These are phyloP conservation scores for Hygrophorus pudorinus DNA, from an alignment of 768 basidiomycete species.

Conservation along the genomic window DNA sequence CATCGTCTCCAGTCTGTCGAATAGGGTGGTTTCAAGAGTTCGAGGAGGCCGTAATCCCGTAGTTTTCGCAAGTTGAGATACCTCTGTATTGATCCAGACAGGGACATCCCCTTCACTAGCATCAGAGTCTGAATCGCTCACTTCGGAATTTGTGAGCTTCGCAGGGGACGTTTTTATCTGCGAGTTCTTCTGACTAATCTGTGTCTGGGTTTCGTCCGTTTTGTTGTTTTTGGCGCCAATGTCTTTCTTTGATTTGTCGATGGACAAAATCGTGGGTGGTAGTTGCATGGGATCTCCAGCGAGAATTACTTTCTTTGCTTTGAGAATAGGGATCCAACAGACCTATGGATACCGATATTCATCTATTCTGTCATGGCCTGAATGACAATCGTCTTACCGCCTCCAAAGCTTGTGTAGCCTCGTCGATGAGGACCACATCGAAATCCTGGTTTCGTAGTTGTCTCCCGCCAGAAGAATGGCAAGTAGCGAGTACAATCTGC, in stretches of 20 bases:
- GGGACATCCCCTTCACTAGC: slow-evolving; percentile 4
- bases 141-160: slow-evolving; percentile 2
- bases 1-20: slow-evolving; percentile 84
- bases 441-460: slow-evolving; percentile 72
- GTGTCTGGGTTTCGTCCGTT: slow-evolving; percentile 3
- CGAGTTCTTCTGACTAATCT: slow-evolving; percentile 10
- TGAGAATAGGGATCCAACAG: slow-evolving; percentile 95
- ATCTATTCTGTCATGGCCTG: too few relatives aligned
- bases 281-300: slow-evolving; percentile 96
- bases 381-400: slow-evolving; percentile 42
- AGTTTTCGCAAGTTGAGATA: background rate
- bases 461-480: slow-evolving; percentile 84
- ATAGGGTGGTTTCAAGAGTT: slow-evolving; percentile 81
- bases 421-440: slow-evolving; percentile 93
- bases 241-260: slow-evolving; percentile 32
- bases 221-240: slow-evolving; percentile 12
- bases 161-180: slow-evolving; percentile 3
- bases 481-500: slow-evolving; percentile 88
- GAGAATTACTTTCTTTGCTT: slow-evolving; percentile 79
- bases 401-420: slow-evolving; percentile 95
- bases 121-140: slow-evolving; percentile 23
- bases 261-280: slow-evolving; percentile 83
- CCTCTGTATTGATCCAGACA: background rate
- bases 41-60: slow-evolving; percentile 43
- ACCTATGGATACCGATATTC: slow-evolving; percentile 31